Percentiles rank a stretch among this genome's conserved stretches.
Evolutionary conservation across 352 stramenopile genomes (phyloP).

Genomic region (Phytopythium delawarense): DNA sequence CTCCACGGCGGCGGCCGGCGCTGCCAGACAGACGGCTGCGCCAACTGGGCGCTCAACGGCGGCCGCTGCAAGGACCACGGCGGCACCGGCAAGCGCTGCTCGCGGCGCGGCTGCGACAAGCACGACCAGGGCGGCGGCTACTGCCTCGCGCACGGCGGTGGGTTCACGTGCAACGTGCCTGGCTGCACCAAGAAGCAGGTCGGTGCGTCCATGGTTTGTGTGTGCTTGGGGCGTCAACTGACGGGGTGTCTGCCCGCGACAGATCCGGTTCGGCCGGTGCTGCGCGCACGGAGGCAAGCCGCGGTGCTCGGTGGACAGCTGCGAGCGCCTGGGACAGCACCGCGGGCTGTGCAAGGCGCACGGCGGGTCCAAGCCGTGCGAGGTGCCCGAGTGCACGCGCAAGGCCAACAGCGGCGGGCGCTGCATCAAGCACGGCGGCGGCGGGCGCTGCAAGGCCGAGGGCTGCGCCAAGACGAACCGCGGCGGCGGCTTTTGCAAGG

Average conservation of each 20-base stretch:
- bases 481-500: conserved; percentile 74
- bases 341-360: conserved; percentile 78
- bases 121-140: conserved; percentile 75
- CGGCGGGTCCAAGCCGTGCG: conserved; percentile 65
- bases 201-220: no score
- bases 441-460: conserved; percentile 58
- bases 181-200: conserved; percentile 83
- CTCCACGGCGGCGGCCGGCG: conserved; percentile 56
- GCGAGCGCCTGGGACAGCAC: conserved; percentile 57
- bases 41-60: conserved; percentile 61
- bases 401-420: conserved; percentile 73
- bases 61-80: conserved; percentile 77
- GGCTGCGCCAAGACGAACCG: conserved; percentile 74
- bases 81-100: conserved; percentile 66
- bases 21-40: conserved; percentile 44
- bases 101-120: conserved; percentile 59
- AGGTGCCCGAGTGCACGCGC: conserved; percentile 49
- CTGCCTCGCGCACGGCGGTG: conserved; percentile 70
- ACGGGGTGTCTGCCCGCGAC: not conserved
- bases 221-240: not conserved
- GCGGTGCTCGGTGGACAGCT: conserved; percentile 57
- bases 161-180: conserved; percentile 57
- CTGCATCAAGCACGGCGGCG: conserved; percentile 81
- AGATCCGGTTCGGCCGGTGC: conserved; percentile 71
- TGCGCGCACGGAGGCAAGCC: conserved; percentile 76